Evolutionary conservation across 768 basidiomycete species (phyloP).

Genomic region (Strobilomyces confusus): DNA sequence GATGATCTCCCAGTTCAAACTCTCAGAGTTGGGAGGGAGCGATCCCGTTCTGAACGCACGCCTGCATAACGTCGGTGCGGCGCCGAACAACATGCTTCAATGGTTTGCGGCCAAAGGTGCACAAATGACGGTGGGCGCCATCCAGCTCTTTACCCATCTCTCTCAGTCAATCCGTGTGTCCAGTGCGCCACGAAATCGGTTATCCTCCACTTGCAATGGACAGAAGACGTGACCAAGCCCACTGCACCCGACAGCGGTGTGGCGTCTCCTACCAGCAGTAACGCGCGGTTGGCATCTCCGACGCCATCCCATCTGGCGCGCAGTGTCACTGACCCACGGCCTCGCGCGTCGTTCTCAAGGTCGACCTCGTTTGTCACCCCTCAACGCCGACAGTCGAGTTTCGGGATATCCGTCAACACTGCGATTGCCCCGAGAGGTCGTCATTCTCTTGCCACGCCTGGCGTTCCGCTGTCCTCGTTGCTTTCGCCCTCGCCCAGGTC

Average conservation of each 20-base stretch:
- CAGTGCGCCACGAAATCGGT: constrained; percentile 88
- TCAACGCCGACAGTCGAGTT: constrained; percentile 32
- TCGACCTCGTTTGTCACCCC: constrained; percentile 49
- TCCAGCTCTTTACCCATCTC: background rate
- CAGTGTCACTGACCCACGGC: constrained; percentile 29
- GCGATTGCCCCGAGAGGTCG: constrained; percentile 39
- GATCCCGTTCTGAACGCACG: constrained; percentile 66
- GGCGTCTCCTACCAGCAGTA: constrained; percentile 25
- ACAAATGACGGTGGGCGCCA: constrained; percentile 74
- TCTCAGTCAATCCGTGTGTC: background rate
- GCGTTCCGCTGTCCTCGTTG: constrained; percentile 37
- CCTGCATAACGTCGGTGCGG: constrained; percentile 72
- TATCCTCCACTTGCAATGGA: constrained; percentile 84
- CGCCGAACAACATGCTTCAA: constrained; percentile 87
- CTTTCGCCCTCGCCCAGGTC: constrained; percentile 29
- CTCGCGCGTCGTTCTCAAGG: constrained; percentile 50
- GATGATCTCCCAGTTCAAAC: constrained; percentile 90
- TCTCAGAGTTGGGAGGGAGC: constrained; percentile 67
- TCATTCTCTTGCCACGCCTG: constrained; percentile 39
- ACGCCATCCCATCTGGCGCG: constrained; percentile 23
- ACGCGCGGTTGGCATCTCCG: constrained; percentile 24
- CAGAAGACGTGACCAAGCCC: constrained; percentile 49
- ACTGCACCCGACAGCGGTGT: constrained; percentile 11
- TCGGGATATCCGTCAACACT: constrained; percentile 34
- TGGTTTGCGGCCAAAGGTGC: constrained; percentile 91